Percentiles rank a stretch among this genome's conserved stretches.
Conservation (phyloP, 306 rosid genomes). For the Arachis hypogaea region DNA sequence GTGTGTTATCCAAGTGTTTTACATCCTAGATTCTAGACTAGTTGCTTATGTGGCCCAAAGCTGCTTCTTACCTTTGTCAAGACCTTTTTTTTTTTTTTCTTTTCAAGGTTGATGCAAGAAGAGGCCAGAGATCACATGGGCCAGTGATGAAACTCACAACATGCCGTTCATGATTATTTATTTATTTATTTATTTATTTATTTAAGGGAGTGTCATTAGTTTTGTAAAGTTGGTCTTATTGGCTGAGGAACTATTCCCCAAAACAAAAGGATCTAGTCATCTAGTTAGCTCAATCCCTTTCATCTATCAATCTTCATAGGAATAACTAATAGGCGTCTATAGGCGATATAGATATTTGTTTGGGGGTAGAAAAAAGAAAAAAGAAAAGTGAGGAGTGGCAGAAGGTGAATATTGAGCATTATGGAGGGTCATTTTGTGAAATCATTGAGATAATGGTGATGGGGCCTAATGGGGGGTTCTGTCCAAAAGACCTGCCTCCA, state of each 20-base stretch:
- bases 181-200: background rate
- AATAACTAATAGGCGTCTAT: background rate
- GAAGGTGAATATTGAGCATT: background rate
- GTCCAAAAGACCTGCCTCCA: constrained; percentile 25
- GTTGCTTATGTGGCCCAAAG: background rate
- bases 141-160: background rate
- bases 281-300: background rate
- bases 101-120: too few species aligned
- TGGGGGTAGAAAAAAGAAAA: too few species aligned
- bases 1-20: too few species aligned
- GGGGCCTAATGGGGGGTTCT: constrained; percentile 23
- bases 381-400: constrained; percentile 11
- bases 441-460: constrained; percentile 22
- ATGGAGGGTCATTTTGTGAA: background rate
- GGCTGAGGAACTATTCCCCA: background rate
- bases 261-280: background rate
- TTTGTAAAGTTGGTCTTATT: background rate
- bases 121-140: too few species aligned
- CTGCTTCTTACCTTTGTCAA: background rate
- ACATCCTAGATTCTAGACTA: background rate
- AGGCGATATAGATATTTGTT: too few species aligned
- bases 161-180: background rate
- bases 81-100: too few species aligned
- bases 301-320: background rate
- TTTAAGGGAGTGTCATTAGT: background rate